A percentile compares a stretch with the other conserved stretches of the same genome.
Conservation (phyloP, 257 asterid genomes). For the Gentiana dahurica region DNA sequence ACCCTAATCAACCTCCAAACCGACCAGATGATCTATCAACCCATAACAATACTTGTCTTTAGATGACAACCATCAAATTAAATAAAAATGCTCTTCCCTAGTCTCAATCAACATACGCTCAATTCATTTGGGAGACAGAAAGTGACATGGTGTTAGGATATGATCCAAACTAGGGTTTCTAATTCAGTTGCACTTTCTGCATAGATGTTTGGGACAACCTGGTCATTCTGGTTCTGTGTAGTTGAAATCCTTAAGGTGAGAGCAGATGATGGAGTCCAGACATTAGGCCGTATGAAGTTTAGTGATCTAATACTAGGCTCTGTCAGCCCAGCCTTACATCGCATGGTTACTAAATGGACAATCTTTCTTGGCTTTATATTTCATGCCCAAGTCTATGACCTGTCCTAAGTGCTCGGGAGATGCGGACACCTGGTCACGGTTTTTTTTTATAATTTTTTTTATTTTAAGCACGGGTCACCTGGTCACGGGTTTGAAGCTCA, state of each 20-base stretch:
- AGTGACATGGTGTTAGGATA: too few species aligned
- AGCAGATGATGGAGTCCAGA: slow-evolving; percentile 87
- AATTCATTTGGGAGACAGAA: too few species aligned
- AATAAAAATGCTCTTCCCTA: too few species aligned
- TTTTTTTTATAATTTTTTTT: too few species aligned
- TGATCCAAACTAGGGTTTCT: too few species aligned
- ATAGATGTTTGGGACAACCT: slow-evolving; percentile 5
- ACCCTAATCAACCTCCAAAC: too few species aligned
- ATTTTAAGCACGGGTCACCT: too few species aligned
- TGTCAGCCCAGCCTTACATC: slow-evolving; percentile 69
- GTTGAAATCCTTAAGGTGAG: slow-evolving; percentile 35
- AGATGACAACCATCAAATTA: too few species aligned
- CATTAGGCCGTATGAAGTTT: slow-evolving; percentile 82
- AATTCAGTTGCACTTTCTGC: background rate
- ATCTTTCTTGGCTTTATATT: slow-evolving; percentile 70
- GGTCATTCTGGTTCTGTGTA: slow-evolving; percentile 1
- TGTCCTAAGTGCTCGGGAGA: slow-evolving; percentile 78
- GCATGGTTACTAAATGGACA: slow-evolving; percentile 60
- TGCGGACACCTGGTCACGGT: slow-evolving; percentile 73
- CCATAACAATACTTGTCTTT: too few species aligned
- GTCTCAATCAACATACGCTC: too few species aligned
- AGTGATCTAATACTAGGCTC: slow-evolving; percentile 73
- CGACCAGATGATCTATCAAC: too few species aligned
- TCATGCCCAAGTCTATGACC: slow-evolving; percentile 93
- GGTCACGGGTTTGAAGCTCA: slow-evolving; percentile 96